Evolutionary conservation across 1,139 yeast species (phyloP).

Genomic region (Hemisphaericaspora lyxosophila): DNA sequence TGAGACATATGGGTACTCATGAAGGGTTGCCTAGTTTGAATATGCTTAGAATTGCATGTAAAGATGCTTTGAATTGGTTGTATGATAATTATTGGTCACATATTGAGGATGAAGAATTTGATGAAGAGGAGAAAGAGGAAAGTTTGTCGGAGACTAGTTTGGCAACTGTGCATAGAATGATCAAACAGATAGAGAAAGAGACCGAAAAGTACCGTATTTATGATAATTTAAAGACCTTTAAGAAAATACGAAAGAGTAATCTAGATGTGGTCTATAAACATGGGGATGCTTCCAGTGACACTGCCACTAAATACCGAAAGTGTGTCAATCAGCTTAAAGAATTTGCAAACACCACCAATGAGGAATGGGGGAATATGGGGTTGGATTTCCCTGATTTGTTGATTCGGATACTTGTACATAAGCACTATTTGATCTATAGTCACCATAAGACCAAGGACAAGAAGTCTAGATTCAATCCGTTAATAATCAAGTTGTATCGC

Average conservation of each 20-base stretch:
- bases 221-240: slow-evolving; percentile 28
- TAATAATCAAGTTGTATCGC: slow-evolving; percentile 30
- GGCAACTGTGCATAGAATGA: background rate
- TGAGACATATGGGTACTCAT: slow-evolving; percentile 91
- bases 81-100: slow-evolving; percentile 71
- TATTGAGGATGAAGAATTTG: slow-evolving; percentile 26
- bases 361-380: background rate
- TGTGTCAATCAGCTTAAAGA: slow-evolving; percentile 24
- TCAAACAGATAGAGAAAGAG: background rate
- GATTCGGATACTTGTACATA: slow-evolving; percentile 21
- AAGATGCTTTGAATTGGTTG: slow-evolving; percentile 74
- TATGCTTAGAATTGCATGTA: slow-evolving; percentile 58
- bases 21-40: slow-evolving; percentile 74
- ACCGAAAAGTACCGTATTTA: slow-evolving; percentile 10
- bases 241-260: slow-evolving; percentile 47
- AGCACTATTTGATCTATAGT: slow-evolving; percentile 30
- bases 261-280: slow-evolving; percentile 34
- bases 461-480: slow-evolving; percentile 25
- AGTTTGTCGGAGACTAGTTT: slow-evolving; percentile 17
- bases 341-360: slow-evolving; percentile 1
- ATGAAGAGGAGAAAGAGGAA: slow-evolving; percentile 18
- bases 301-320: slow-evolving; percentile 24
- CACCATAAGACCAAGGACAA: slow-evolving; percentile 20
- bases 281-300: slow-evolving; percentile 36
- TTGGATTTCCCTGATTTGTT: slow-evolving; percentile 11